These are phyloP conservation scores for Megacollybia marginata DNA, from an alignment of 768 basidiomycete genomes.

Conservation along the genomic window DNA sequence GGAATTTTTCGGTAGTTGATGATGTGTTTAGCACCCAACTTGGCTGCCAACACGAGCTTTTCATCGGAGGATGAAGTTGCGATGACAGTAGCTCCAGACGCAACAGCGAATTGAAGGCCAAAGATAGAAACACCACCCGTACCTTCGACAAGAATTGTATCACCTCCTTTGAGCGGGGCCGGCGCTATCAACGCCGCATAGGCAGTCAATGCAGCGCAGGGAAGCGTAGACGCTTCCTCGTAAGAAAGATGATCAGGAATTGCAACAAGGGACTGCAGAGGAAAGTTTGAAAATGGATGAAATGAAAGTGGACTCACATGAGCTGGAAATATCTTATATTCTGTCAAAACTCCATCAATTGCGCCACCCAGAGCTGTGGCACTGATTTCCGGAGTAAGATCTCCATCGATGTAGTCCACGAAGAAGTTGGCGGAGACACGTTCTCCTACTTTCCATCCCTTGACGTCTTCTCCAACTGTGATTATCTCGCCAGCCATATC, in stretches of 20 bases:
- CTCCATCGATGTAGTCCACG: slow-evolving; percentile 41
- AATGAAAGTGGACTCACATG: slow-evolving; percentile 19
- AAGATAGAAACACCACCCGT: slow-evolving; percentile 38
- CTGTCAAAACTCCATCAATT: slow-evolving; percentile 43
- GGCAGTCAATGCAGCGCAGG: slow-evolving; percentile 43
- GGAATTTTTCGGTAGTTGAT: slow-evolving; percentile 46
- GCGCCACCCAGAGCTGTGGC: slow-evolving; percentile 36
- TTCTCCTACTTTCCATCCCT: slow-evolving; percentile 46
- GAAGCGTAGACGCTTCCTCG: slow-evolving; percentile 38
- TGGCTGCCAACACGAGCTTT: slow-evolving; percentile 34
- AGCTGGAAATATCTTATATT: slow-evolving; percentile 45
- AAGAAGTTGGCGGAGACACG: slow-evolving; percentile 50
- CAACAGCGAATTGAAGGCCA: slow-evolving; percentile 40
- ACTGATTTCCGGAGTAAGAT: slow-evolving; percentile 26
- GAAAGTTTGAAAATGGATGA: not conserved
- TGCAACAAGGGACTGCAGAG: slow-evolving; percentile 23
- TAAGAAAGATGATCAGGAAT: slow-evolving; percentile 36
- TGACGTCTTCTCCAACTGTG: slow-evolving; percentile 34
- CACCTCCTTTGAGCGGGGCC: slow-evolving; percentile 34
- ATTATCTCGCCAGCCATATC: slow-evolving; percentile 56
- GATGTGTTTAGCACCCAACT: slow-evolving; percentile 33
- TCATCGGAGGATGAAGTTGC: slow-evolving; percentile 42
- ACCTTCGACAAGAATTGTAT: slow-evolving; percentile 37
- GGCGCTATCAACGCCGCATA: slow-evolving; percentile 37
- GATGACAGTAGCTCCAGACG: slow-evolving; percentile 42